phyloP scores from a whole-genome alignment of 1,139 yeast genomes.

The Yamadazyma mexicana region DNA sequence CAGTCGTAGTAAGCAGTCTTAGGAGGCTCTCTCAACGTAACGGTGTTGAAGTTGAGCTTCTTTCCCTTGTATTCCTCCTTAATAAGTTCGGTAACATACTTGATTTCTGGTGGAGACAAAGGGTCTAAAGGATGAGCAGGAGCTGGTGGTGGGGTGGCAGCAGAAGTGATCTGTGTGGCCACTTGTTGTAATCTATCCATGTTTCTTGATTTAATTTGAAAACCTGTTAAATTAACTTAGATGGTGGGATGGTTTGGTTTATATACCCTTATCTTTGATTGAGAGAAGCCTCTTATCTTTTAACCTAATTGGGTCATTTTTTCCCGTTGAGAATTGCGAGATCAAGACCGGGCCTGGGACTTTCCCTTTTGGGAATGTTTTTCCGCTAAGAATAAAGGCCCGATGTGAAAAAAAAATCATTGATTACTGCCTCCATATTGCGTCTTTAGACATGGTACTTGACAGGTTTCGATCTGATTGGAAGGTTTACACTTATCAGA shows the following conservation, averaged over 20 bases:
- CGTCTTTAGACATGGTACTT: too few relatives aligned
- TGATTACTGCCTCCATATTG: too few relatives aligned
- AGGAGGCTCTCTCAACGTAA: constrained; percentile 70
- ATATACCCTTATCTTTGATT: not conserved
- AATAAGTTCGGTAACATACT: constrained; percentile 31
- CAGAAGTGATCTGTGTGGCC: constrained; percentile 62
- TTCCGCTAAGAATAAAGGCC: constrained; percentile 1
- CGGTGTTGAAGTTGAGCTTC: constrained; percentile 59
- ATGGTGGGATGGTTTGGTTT: not conserved
- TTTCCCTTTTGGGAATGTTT: too few relatives aligned
- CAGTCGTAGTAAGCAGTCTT: constrained; percentile 62
- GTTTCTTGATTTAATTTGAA: not conserved
- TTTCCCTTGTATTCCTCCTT: constrained; percentile 43
- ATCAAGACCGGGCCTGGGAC: not conserved
- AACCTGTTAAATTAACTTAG: too few relatives aligned
- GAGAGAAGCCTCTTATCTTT: constrained; percentile 1
- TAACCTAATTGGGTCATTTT: constrained; percentile 2
- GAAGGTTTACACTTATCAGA: too few relatives aligned
- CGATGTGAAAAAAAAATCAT: not conserved
- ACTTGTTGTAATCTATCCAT: constrained; percentile 73
- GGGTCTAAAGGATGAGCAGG: constrained; percentile 76
- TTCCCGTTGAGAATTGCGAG: not conserved
- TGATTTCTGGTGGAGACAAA: constrained; percentile 57
- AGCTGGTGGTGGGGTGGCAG: constrained; percentile 50
- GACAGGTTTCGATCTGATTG: too few relatives aligned